These are phyloP conservation scores for Russula lepida DNA, from an alignment of 768 basidiomycete genomes.

Conservation along the genomic window DNA sequence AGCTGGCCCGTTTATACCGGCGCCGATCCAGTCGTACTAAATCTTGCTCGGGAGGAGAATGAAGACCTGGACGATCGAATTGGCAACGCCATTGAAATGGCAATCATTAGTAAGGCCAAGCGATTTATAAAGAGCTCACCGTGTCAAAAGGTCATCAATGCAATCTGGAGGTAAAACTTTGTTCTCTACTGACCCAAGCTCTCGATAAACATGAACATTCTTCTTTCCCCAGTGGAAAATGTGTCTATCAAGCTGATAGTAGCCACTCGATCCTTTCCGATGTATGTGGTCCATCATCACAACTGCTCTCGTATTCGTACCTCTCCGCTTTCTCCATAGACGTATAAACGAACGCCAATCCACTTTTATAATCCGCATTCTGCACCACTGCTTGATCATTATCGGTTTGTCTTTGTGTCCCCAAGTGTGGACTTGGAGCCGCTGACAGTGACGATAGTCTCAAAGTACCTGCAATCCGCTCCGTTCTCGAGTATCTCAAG, in stretches of 20 bases:
- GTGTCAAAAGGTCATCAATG: conserved; percentile 85
- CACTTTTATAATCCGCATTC: conserved; percentile 93
- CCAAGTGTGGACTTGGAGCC: neutral
- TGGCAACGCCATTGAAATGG: conserved; percentile 90
- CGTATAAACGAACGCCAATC: conserved; percentile 86
- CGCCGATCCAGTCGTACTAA: conserved; percentile 51
- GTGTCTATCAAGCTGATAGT: conserved; percentile 85
- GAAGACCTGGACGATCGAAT: conserved; percentile 70
- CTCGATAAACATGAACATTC: conserved; percentile 18
- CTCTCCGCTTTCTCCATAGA: conserved; percentile 38
- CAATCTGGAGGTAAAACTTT: conserved; percentile 59
- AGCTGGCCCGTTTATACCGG: conserved; percentile 77
- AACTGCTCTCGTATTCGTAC: neutral
- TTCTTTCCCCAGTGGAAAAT: conserved; percentile 55
- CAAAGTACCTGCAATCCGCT: conserved; percentile 88
- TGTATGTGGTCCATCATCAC: conserved; percentile 34
- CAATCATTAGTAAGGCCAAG: conserved; percentile 80
- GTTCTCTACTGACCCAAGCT: neutral
- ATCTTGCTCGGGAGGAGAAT: conserved; percentile 54
- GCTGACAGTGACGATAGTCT: conserved; percentile 39
- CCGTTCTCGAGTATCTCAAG: conserved; percentile 86
- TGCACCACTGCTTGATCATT: conserved; percentile 91
- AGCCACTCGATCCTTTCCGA: conserved; percentile 86
- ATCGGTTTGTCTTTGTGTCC: conserved; percentile 45
- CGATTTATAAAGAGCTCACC: conserved; percentile 83